Percentiles rank a stretch among this genome's conserved stretches.
Evolutionary conservation across 139 green algal species (phyloP).

Genomic region (Volvox reticuliferus): DNA sequence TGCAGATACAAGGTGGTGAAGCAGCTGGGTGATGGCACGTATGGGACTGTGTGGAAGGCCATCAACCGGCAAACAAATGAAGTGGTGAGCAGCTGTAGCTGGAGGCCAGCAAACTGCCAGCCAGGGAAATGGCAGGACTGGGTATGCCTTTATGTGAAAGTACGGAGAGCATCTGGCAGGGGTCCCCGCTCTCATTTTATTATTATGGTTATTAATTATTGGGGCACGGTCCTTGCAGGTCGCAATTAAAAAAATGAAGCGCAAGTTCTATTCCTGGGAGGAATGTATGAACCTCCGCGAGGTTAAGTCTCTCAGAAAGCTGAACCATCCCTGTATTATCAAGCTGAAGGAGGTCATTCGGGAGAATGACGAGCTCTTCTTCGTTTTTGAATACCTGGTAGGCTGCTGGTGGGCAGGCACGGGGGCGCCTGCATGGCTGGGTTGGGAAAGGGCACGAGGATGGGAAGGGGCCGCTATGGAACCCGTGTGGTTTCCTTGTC

Average conservation of each 20-base stretch:
- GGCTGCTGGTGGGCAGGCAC: not conserved
- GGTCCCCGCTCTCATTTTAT: no score
- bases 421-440: no score
- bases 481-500: no score
- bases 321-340: constrained; percentile 94
- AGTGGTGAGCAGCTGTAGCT: constrained; percentile 69
- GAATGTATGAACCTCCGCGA: constrained; percentile 96
- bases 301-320: constrained; percentile 89
- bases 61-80: constrained; percentile 92
- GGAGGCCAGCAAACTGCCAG: no score
- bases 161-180: not conserved
- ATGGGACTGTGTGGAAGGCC: constrained; percentile 96
- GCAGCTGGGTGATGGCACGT: constrained; percentile 96
- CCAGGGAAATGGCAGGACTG: not conserved
- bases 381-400: constrained; percentile 97
- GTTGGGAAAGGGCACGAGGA: no score
- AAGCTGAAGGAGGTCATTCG: constrained; percentile 98
- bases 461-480: no score
- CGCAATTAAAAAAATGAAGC: constrained; percentile 99
- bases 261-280: constrained; percentile 97
- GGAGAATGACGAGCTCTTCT: constrained; percentile 97
- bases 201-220: not conserved
- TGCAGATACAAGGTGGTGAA: constrained; percentile 93
- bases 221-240: constrained; percentile 70
- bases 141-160: not conserved